phyloP scores from a whole-genome alignment of 2,329 filamentous ascomycete species.

The Trichophaea hybrida region DNA sequence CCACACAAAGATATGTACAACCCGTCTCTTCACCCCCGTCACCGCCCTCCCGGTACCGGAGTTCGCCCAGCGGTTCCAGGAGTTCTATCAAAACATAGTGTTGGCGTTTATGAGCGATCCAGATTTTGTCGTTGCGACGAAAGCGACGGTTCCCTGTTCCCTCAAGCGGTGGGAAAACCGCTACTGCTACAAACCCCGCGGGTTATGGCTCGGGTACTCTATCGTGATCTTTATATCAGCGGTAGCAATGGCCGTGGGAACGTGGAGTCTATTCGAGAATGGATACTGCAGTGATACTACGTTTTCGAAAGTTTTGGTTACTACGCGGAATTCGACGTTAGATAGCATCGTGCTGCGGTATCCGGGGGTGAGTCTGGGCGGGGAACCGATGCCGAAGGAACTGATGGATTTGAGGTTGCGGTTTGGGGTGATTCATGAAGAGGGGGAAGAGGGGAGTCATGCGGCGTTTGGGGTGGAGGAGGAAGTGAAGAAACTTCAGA shows the following conservation, averaged over 20 bases:
- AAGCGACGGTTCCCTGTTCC: constrained; percentile 2
- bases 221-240: constrained; percentile 29
- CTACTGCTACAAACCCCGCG: constrained; percentile 9
- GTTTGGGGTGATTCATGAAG: constrained; percentile 32
- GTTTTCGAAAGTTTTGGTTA: constrained; percentile 35
- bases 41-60: constrained; percentile 29
- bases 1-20: constrained; percentile 33
- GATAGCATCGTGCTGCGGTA: constrained; percentile 30
- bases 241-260: constrained; percentile 29
- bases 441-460: constrained; percentile 29
- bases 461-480: constrained; percentile 31
- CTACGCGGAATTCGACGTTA: constrained; percentile 33
- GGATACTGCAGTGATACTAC: constrained; percentile 31
- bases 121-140: constrained; percentile 29
- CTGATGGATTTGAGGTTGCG: constrained; percentile 30
- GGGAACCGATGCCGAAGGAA: constrained; percentile 33
- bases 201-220: constrained; percentile 31
- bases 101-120: constrained; percentile 32
- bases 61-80: constrained; percentile 28
- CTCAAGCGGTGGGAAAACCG: constrained; percentile 12
- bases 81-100: constrained; percentile 32
- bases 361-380: constrained; percentile 31
- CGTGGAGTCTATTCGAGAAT: constrained; percentile 30
- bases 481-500: constrained; percentile 32
- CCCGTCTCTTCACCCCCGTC: constrained; percentile 33